These are phyloP conservation scores for Saccharomyces kudriavzevii DNA, from an alignment of 805 yeast genomes.

Conservation along the genomic window DNA sequence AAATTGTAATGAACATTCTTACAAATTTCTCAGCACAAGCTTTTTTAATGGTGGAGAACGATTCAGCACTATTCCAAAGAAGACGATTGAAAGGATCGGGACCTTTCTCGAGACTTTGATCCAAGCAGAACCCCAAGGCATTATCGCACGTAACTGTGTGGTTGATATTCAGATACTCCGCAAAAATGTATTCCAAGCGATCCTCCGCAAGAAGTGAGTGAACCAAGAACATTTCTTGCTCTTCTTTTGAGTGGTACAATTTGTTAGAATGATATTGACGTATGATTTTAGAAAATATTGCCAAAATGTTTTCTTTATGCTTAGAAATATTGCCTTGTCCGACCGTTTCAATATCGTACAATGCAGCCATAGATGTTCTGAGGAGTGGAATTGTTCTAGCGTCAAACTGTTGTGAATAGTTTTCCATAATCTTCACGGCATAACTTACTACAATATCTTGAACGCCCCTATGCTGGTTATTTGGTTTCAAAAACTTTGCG, in stretches of 20 bases:
- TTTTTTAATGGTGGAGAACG: background rate
- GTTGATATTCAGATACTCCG: constrained; percentile 25
- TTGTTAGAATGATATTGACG: background rate
- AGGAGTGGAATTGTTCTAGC: background rate
- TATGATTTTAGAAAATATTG: background rate
- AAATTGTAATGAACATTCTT: background rate
- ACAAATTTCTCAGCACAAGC: background rate
- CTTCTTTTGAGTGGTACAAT: background rate
- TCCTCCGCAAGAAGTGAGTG: constrained; percentile 11
- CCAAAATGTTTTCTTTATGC: background rate
- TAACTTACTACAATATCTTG: background rate
- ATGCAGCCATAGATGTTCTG: constrained; percentile 1
- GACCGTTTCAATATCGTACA: background rate
- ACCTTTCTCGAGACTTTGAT: background rate
- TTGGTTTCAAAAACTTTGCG: background rate
- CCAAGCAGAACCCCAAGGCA: background rate
- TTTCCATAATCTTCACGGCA: background rate
- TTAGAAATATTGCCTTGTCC: constrained; percentile 14
- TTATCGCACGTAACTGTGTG: background rate
- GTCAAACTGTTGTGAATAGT: background rate
- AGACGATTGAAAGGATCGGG: background rate
- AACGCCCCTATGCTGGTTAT: background rate
- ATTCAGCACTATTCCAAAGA: background rate
- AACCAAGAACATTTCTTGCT: constrained; percentile 22
- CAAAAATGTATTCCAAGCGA: constrained; percentile 24